These are phyloP conservation scores for Epichloe baconii DNA, from an alignment of 2,329 filamentous ascomycete species.

Conservation along the genomic window DNA sequence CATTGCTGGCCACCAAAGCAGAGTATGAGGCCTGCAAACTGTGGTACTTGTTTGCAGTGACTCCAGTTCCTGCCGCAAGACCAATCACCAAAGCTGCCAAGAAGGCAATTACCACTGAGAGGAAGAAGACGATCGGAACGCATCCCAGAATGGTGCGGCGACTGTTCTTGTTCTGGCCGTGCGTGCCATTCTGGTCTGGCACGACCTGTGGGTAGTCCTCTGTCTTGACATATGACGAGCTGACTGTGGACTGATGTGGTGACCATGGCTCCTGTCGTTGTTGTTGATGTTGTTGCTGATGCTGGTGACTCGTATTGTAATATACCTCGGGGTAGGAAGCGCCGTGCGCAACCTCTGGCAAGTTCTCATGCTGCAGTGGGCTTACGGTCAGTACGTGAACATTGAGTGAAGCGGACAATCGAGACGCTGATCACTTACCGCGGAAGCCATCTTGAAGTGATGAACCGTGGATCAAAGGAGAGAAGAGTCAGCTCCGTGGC, in stretches of 20 bases:
- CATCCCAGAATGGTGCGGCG: slow-evolving; percentile 11
- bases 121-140: slow-evolving; percentile 24
- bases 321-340: background rate
- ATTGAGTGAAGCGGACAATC: background rate
- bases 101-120: slow-evolving; percentile 27
- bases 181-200: background rate
- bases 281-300: background rate
- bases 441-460: background rate
- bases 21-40: slow-evolving; percentile 14
- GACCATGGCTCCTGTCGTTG: background rate
- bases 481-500: background rate
- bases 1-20: background rate
- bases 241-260: background rate
- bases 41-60: slow-evolving; percentile 22
- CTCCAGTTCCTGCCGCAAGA: slow-evolving; percentile 30
- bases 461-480: background rate
- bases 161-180: background rate
- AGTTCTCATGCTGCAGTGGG: background rate
- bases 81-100: slow-evolving; percentile 29
- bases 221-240: background rate
- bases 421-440: background rate
- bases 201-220: slow-evolving; percentile 2
- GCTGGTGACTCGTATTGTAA: background rate
- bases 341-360: slow-evolving; percentile 1
- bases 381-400: background rate